A percentile compares a stretch with the other conserved stretches of the same genome.
phyloP scores from a whole-genome alignment of 352 stramenopile genomes.

The Pelagophyceae sp. region DNA sequence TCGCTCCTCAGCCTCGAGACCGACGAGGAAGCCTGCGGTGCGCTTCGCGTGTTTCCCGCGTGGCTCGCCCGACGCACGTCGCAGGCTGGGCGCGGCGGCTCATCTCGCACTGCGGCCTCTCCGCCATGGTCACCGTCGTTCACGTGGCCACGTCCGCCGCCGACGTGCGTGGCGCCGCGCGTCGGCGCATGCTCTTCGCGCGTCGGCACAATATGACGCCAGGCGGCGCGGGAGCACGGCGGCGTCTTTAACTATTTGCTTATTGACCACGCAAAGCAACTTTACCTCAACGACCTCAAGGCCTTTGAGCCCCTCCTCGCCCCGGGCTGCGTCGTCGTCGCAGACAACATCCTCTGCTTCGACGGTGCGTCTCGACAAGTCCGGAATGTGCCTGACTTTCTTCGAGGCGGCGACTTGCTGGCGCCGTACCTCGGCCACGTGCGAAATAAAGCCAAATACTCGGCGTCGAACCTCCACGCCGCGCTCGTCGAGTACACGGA shows the following conservation, averaged over 20 bases:
- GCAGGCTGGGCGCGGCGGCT: constrained; percentile 24
- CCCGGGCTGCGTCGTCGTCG: not conserved
- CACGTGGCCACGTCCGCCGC: not conserved
- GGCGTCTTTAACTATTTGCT: not conserved
- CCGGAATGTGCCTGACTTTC: not conserved
- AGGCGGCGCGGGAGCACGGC: not conserved
- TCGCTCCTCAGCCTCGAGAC: constrained; percentile 42
- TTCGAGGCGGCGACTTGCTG: not conserved
- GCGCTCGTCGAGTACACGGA: not conserved
- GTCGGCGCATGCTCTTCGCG: too few species aligned
- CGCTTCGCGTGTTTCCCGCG: constrained; percentile 38
- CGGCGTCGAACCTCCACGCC: not conserved
- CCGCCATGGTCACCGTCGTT: constrained; percentile 20
- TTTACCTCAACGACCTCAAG: not conserved
- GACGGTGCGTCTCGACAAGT: not conserved
- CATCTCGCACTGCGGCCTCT: constrained; percentile 38
- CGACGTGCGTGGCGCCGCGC: not conserved
- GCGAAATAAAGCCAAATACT: not conserved
- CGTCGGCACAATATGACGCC: too few species aligned
- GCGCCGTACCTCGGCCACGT: not conserved
- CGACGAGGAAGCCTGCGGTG: constrained; percentile 33
- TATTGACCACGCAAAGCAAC: constrained; percentile 9
- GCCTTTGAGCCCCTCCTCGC: not conserved
- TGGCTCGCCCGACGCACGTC: not conserved
- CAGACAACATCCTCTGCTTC: not conserved